Conservation (phyloP, 2,329 filamentous ascomycete species). For the Monosporascus sp. region DNA sequence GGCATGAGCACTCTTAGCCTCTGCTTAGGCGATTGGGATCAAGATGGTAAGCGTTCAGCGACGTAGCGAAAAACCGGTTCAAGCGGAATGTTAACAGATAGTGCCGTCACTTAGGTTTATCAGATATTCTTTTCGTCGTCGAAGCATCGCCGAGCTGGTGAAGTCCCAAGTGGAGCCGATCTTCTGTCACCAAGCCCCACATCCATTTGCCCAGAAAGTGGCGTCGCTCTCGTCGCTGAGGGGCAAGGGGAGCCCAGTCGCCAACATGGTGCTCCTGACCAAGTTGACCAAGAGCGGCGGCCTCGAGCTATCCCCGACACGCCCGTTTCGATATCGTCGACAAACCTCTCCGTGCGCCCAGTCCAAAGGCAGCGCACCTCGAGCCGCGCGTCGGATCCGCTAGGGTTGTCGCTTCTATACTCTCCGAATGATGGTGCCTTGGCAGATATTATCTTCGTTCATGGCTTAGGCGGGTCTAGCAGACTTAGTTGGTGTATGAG, state of each 20-base stretch:
- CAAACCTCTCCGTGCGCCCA: background rate
- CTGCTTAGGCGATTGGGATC: too few relatives aligned
- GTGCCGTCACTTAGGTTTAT: background rate
- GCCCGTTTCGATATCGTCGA: too few relatives aligned
- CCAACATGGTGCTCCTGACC: background rate
- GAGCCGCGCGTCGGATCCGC: background rate
- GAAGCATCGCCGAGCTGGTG: background rate
- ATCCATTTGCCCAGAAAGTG: background rate
- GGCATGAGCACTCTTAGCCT: too few relatives aligned
- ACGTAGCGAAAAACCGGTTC: too few relatives aligned
- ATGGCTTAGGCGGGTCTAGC: constrained; percentile 7
- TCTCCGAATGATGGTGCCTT: background rate
- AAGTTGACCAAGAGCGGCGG: too few relatives aligned
- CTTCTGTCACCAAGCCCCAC: background rate
- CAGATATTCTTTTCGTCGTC: background rate
- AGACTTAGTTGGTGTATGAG: constrained; percentile 9
- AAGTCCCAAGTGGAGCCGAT: background rate
- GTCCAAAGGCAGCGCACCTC: background rate
- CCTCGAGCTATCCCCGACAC: background rate
- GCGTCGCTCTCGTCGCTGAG: background rate
- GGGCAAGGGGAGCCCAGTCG: background rate
- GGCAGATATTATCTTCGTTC: constrained; percentile 6
- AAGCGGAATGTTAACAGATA: too few relatives aligned
- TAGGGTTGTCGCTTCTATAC: background rate
- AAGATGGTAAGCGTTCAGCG: too few relatives aligned